Evolutionary conservation across 2,329 filamentous ascomycete genomes (phyloP), one percentile per base, ranked within the genome.

Genomic region (Leptographium flavum): DNA sequence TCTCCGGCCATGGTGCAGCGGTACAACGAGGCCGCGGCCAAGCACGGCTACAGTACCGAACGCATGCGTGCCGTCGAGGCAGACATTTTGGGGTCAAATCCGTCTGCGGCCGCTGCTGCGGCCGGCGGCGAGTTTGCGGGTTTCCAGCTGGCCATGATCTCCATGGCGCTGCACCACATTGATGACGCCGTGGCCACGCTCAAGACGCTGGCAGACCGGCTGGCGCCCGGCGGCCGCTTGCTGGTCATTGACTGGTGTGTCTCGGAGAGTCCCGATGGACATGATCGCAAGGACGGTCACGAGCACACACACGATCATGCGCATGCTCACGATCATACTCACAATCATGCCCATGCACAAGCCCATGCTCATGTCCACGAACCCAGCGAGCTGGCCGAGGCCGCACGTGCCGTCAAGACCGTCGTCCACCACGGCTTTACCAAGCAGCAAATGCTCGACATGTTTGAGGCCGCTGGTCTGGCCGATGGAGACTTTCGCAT

Each of bases 141-240:
- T 10, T 52, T 54, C 27, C 45, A 55, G 38, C 28, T 54, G 6
- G 45, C 49, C 8, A 27, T 54, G 27, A 52, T 55, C 36, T 49
- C 46, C 31, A 50, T 54, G 48, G 51, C 50, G 0, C 44, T 56
- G 19, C 54, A 55, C 42, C 53, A 55, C 43, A 46, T 55, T 25
- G 39, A 45, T 22, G 46, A 54, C 35, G 49, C 53, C 1, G 44
- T 22, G 2, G 39, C 27, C 1, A 45, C 50, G 13, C 36, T 54
- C 10, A 38, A 39, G 15, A 50, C 42, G 14, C 40, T 56, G 15
- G 46, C 49, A 0, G 43, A 48, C 14, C 42, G 52, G 3, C 43
- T 57, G 25, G 50, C 30, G 14, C 45, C 45, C 5, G 50, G 51
- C 9, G 55, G 54, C 1, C 31, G 44, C 5, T 3, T 55, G 9